A percentile compares a stretch with the other conserved stretches of the same genome.
Conservation (phyloP, 805 yeast genomes). For the Hanseniaspora clermontiae region DNA sequence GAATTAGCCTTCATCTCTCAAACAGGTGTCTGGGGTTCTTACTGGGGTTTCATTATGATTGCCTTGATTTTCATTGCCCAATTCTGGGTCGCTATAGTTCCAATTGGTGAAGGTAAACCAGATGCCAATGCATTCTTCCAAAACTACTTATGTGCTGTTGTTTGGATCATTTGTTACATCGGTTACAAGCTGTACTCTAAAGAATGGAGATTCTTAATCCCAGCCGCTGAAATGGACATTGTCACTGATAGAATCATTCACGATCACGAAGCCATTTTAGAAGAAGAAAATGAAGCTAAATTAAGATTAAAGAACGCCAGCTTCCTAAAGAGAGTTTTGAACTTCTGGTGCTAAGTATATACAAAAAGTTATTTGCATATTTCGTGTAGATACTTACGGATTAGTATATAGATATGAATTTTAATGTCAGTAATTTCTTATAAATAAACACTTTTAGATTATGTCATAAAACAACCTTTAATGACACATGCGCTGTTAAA, state of each 20-base stretch:
- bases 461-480: no score
- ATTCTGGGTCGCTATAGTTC: conserved; percentile 65
- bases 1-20: conserved; percentile 45
- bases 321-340: conserved; percentile 20
- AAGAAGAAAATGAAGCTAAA: conserved; percentile 26
- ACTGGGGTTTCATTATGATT: conserved; percentile 38
- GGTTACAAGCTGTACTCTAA: conserved; percentile 39
- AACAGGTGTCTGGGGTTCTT: conserved; percentile 43
- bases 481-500: no score
- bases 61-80: conserved; percentile 43
- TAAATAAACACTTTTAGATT: no score
- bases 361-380: neutral
- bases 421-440: no score
- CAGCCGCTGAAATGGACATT: conserved; percentile 31
- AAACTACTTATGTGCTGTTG: conserved; percentile 38
- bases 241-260: conserved; percentile 32
- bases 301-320: conserved; percentile 25
- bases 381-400: neutral
- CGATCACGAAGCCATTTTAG: conserved; percentile 26
- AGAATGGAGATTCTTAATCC: conserved; percentile 27
- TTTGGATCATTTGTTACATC: conserved; percentile 34
- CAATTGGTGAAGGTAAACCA: conserved; percentile 32
- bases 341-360: conserved; percentile 26
- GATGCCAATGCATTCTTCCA: conserved; percentile 38
- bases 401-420: neutral